A percentile compares a stretch with the other conserved stretches of the same genome.
phyloP scores from a whole-genome alignment of 2,329 filamentous ascomycete genomes.

The Fonsecaea pedrosoi region DNA sequence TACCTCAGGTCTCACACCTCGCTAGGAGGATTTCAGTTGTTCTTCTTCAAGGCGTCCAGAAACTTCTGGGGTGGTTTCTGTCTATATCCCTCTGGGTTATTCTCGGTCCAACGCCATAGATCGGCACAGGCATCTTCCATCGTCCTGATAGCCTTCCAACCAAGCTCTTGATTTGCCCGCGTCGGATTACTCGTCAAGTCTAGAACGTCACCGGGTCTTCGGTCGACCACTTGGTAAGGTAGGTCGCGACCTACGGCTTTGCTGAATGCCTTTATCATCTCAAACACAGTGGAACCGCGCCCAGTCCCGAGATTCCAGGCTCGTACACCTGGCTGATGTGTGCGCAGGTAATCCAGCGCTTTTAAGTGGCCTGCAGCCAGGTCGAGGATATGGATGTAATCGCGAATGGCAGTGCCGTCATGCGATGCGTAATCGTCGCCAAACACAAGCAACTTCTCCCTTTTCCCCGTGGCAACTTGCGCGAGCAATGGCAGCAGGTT shows the following conservation, averaged over 20 bases:
- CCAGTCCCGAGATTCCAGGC: conserved; percentile 98
- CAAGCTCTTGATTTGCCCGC: conserved; percentile 84
- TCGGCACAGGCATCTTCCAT: conserved; percentile 93
- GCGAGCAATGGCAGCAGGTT: conserved; percentile 93
- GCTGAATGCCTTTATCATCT: conserved; percentile 96
- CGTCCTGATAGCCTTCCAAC: conserved; percentile 88
- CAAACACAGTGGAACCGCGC: conserved; percentile 91
- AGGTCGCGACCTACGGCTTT: conserved; percentile 83
- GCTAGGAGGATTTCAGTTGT: conserved; percentile 16
- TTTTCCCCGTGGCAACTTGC: conserved; percentile 93
- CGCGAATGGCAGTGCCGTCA: conserved; percentile 91
- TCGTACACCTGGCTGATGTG: conserved; percentile 83
- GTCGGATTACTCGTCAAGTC: conserved; percentile 92
- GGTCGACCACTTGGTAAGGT: conserved; percentile 81
- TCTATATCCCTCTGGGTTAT: conserved; percentile 93
- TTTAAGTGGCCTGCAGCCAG: conserved; percentile 84
- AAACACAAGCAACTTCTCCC: conserved; percentile 92
- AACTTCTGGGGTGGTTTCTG: conserved; percentile 88
- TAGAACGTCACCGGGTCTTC: conserved; percentile 87
- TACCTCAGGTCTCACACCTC: neutral
- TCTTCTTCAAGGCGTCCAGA: conserved; percentile 66
- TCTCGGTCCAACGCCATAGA: conserved; percentile 95
- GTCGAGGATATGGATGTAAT: conserved; percentile 97
- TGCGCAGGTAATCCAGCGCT: conserved; percentile 87
- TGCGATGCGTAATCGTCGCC: conserved; percentile 91